phyloP scores from a whole-genome alignment of 179 eudicot genomes.

The Silene vulgaris region DNA sequence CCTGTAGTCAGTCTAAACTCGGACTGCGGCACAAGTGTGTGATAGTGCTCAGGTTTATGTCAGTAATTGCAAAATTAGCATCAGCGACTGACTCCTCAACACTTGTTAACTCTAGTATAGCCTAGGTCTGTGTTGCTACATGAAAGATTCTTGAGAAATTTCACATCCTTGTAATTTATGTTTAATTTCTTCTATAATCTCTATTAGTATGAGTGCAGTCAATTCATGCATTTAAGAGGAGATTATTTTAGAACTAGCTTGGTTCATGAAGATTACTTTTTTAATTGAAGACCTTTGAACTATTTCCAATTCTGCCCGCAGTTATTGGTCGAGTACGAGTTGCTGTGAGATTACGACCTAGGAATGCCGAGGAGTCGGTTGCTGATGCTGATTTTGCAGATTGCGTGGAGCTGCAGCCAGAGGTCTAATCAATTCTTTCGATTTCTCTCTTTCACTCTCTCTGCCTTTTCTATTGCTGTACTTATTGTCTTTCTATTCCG shows the following conservation, averaged over 20 bases:
- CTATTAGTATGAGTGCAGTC: no score
- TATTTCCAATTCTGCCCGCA: slow-evolving; percentile 21
- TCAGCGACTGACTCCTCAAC: slow-evolving; percentile 71
- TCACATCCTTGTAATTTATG: background rate
- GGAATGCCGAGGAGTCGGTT: slow-evolving; percentile 68
- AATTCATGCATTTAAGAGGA: no score
- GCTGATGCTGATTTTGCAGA: slow-evolving; percentile 98
- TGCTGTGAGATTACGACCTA: slow-evolving; percentile 81
- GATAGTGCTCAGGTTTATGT: background rate
- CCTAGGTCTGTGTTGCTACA: background rate
- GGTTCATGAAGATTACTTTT: background rate
- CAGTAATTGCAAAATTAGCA: slow-evolving; percentile 67
- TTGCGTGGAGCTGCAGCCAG: slow-evolving; percentile 88
- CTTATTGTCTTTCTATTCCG: background rate
- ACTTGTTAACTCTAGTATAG: slow-evolving; percentile 20
- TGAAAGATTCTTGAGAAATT: background rate
- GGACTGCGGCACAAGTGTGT: background rate
- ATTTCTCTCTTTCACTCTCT: background rate
- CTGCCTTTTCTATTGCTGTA: background rate
- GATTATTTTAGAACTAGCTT: no score
- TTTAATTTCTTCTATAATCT: background rate
- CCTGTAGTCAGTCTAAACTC: no score
- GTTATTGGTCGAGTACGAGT: slow-evolving; percentile 90
- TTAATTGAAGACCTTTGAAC: background rate
- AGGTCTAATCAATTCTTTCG: slow-evolving; percentile 38